Evolutionary conservation across 2,329 filamentous ascomycete genomes (phyloP), one percentile per base, ranked within the genome.

Genomic region (Onygenales sp.): DNA sequence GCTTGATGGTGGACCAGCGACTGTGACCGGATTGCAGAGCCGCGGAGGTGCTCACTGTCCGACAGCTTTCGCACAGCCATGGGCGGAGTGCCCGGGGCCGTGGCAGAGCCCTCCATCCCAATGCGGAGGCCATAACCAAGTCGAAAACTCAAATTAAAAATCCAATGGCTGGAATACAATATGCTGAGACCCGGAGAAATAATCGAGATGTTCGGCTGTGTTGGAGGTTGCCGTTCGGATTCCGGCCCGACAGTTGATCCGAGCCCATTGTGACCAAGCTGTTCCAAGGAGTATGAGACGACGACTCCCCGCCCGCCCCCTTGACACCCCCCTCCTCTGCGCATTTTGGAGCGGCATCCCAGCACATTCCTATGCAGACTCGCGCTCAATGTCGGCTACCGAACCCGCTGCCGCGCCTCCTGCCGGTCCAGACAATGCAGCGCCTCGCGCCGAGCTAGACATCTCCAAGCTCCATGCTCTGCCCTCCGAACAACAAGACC

Each of bases 1-100:
- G 93, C 66, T 86, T 88, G 72, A 96, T 97, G 65, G 93, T 95
- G 54, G 89, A 90, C 93, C 93, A 98, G 68, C 90, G 87, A 70
- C 86, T 95, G 72, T 95, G 90, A 11, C 90, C 90, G 27, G 86
- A 84, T 56, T 72, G 70, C 11, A 71, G 64, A 7, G 62, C 54
- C 7, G 75, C 59, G 13, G 74, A 76, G 13, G 73, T 74, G 53
- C 68, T 68, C 55, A 85, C 76, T 38, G 68, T 63, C 52, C 79
- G 78, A 54, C 72, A 69, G 9, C 53, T 43, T 36, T 58, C 51
- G 46, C 62, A 64, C 31, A 58, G 50, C 55, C 58, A 57, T 44
- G 46, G 53, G 41, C 51, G 50, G 5, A 41, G 33, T 9, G 45
- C 44, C n/a, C 45, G 50, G 45, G 54, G 13, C 14, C 31, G 38